These are phyloP conservation scores for Metrosideros polymorpha DNA, from an alignment of 441 rosid species.

Conservation along the genomic window DNA sequence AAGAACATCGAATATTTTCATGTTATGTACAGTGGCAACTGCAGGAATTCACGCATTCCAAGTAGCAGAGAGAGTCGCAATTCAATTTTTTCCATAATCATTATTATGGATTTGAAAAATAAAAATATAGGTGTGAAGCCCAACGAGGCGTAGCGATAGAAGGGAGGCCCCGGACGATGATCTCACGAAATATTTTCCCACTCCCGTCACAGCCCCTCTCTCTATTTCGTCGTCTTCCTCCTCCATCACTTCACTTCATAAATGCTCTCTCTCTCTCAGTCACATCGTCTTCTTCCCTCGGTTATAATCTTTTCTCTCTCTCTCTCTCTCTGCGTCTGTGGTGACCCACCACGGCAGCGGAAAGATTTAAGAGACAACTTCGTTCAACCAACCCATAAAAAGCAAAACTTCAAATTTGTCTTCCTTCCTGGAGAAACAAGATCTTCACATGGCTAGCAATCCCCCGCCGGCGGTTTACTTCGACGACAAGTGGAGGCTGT, in stretches of 20 bases:
- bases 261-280: neutral
- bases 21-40: neutral
- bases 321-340: neutral
- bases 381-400: neutral
- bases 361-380: neutral
- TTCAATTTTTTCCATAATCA: neutral
- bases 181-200: neutral
- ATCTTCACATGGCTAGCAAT: neutral
- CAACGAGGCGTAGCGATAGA: neutral
- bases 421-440: neutral
- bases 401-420: neutral
- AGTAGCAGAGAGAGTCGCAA: neutral
- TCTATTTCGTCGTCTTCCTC: neutral
- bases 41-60: neutral
- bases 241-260: neutral
- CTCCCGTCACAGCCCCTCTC: neutral
- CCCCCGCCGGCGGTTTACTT: neutral
- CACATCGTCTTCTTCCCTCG: neutral
- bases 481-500: constrained; percentile 2
- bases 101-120: neutral
- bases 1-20: neutral
- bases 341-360: neutral
- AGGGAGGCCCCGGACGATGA: neutral
- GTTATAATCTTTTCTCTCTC: neutral
- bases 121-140: neutral